Percentiles rank a stretch among this genome's conserved stretches.
Evolutionary conservation across 2,329 filamentous ascomycete genomes (phyloP).

Genomic region (Aurifilum marmelostoma): DNA sequence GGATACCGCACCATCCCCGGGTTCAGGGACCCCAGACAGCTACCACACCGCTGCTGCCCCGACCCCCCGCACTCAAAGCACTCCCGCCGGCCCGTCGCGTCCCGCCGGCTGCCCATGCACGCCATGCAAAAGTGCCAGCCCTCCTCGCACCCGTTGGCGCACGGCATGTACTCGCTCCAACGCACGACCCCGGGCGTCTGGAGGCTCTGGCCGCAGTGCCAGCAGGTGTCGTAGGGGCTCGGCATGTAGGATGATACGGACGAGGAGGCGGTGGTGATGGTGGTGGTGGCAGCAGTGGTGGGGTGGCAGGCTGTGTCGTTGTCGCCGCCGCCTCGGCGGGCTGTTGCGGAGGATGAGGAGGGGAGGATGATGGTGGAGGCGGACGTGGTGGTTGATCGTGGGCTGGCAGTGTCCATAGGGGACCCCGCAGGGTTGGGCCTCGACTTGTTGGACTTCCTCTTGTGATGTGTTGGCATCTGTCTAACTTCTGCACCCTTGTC

Average conservation of each 20-base stretch:
- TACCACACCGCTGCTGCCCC: not conserved
- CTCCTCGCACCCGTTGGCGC: conserved; percentile 1
- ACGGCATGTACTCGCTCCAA: not conserved
- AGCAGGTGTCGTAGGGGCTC: not conserved
- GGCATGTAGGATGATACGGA: not conserved
- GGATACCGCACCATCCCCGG: conserved; percentile 1
- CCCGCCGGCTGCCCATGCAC: not conserved
- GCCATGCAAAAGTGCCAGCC: not conserved
- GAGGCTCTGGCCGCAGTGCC: not conserved
- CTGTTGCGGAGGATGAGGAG: not conserved
- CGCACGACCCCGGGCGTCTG: not conserved
- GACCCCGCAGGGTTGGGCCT: not conserved
- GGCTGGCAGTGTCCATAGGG: no score
- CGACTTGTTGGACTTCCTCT: not conserved
- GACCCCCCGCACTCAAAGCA: not conserved
- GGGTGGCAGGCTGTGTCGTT: not conserved
- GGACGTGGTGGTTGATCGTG: not conserved
- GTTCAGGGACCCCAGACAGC: not conserved
- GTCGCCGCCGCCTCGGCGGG: no score
- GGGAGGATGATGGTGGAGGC: not conserved
- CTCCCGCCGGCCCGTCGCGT: not conserved
- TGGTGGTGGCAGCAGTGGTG: not conserved
- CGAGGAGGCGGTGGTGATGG: not conserved
- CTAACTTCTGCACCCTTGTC: no score
- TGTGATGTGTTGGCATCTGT: not conserved